Conservation (phyloP, 1,284 basidiomycete genomes). For the Serendipita sp. region DNA sequence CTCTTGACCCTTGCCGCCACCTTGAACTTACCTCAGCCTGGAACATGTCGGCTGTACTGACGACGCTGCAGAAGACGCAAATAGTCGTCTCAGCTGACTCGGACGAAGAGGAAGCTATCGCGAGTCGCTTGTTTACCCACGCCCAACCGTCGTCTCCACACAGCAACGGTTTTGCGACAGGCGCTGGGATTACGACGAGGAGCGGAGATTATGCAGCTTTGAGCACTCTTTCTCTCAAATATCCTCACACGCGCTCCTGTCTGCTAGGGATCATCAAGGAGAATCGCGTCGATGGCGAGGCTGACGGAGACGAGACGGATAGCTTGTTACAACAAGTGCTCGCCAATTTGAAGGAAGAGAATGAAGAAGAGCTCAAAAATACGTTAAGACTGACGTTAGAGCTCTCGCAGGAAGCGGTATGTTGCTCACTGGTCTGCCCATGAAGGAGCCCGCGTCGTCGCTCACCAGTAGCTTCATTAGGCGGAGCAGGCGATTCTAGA, state of each 20-base stretch:
- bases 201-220: not conserved
- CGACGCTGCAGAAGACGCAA: conserved; percentile 4
- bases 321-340: conserved; percentile 55
- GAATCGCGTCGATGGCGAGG: conserved; percentile 45
- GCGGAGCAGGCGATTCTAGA: conserved; percentile 66
- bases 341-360: conserved; percentile 58
- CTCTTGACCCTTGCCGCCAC: not conserved
- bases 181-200: not conserved
- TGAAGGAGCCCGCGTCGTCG: conserved; percentile 9
- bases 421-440: conserved; percentile 17
- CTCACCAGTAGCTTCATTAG: conserved; percentile 24
- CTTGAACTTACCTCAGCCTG: not conserved
- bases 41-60: conserved; percentile 1
- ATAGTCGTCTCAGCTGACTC: not conserved
- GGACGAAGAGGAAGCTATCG: not conserved
- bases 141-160: not conserved
- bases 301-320: conserved; percentile 30
- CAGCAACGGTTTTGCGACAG: not conserved
- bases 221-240: conserved; percentile 26
- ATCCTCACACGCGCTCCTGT: conserved; percentile 67
- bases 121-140: not conserved
- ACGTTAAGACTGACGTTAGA: conserved; percentile 56
- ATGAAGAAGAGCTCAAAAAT: conserved; percentile 71
- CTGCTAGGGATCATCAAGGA: conserved; percentile 55
- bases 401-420: conserved; percentile 63